These are phyloP conservation scores for Chiua sp. DNA, from an alignment of 1,284 basidiomycete genomes.

Conservation along the genomic window DNA sequence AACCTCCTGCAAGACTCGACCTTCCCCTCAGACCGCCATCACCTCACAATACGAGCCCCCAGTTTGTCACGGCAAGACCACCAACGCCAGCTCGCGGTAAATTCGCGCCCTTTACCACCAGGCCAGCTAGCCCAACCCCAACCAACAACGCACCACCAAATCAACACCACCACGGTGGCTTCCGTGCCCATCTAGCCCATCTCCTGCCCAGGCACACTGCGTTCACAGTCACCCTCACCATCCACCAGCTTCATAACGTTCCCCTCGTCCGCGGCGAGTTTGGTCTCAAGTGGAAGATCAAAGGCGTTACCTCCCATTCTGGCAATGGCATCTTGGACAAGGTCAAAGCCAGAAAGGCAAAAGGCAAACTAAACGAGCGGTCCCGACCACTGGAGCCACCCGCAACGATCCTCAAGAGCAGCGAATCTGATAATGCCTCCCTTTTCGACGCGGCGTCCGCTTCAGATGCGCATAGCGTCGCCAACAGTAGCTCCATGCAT, in stretches of 20 bases:
- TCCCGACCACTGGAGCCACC: conserved; percentile 7
- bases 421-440: conserved; percentile 36
- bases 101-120: background rate
- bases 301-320: conserved; percentile 56
- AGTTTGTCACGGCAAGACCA: background rate
- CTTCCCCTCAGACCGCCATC: conserved; percentile 1
- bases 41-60: background rate
- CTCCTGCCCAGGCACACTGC: conserved; percentile 48
- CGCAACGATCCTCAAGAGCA: conserved; percentile 11
- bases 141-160: background rate
- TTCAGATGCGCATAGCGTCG: conserved; percentile 31
- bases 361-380: conserved; percentile 37
- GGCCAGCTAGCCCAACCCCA: conserved; percentile 10
- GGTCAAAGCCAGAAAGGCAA: conserved; percentile 42
- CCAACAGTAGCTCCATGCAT: conserved; percentile 35
- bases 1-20: conserved; percentile 12
- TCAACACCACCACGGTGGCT: conserved; percentile 10
- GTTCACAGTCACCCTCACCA: conserved; percentile 67
- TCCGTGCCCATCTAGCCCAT: conserved; percentile 38
- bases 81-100: background rate
- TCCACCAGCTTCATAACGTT: conserved; percentile 79
- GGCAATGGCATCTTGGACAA: conserved; percentile 44
- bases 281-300: conserved; percentile 77
- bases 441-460: conserved; percentile 34
- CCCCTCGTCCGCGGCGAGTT: conserved; percentile 81